Evolutionary conservation across 352 stramenopile species (phyloP), one percentile per base, ranked within the genome.

Genomic region (Globisporangium canariense): DNA sequence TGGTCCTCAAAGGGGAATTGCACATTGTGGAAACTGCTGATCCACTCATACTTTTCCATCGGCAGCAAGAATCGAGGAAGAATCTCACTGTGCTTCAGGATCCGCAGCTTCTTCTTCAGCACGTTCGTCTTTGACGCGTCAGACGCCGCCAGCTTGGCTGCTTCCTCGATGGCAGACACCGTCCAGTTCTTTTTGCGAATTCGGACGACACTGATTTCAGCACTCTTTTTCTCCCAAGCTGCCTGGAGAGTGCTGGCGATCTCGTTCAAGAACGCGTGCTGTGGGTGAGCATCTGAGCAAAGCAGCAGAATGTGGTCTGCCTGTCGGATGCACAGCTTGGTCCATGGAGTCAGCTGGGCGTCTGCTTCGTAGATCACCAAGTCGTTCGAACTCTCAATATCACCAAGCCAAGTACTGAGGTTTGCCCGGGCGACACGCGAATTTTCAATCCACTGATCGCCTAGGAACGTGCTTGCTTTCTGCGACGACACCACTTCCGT

Each of bases 41-140:
- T 91, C 85, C 86, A 96, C 68, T 96, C 85, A 50, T 90, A 90
- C 41, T 91, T 91, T 50, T 96, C 85, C 77, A 93, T 82, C 2
- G 83, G 81, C 20, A 91, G 73, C 34, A 93, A 71, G 16, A 91
- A 90, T 4, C 79, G 73, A 10, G 86, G 81, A 22, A 92, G 60
- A 41, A 91, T 78, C 0, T 81, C 79, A 55, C 74, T 88, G 22
- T 84, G 60, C 46, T 80, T 83, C 59, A 77, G 70, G 14, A 91
- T 64, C 11, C 81, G 75, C 36, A 93, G 65, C 36, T 74, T 83
- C 58, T 79, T 80, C 61, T 85, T 90, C 18, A 91, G 60, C 0
- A 67, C 66, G n/a, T 77, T 84, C 0, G 76, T 77, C 58, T 73
- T 75, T 0, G 80, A 91, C 3, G 75, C 74, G 11, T 83, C 80